Conservation (phyloP, 495 filamentous ascomycete species). For the Hypoxylon fuscum region DNA sequence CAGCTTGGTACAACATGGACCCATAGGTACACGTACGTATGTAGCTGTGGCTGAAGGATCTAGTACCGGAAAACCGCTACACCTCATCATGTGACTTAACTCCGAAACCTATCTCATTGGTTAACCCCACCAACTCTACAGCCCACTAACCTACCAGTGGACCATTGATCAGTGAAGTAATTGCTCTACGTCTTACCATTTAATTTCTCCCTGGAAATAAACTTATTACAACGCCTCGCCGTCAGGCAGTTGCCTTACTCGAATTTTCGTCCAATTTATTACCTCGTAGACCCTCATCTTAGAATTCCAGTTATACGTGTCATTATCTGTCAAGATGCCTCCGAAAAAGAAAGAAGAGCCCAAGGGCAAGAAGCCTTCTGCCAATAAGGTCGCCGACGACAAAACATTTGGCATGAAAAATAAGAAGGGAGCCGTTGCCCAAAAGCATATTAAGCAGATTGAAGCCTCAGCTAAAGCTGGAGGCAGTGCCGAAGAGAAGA, state of each 20-base stretch:
- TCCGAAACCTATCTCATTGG: constrained; percentile 13
- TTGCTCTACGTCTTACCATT: constrained; percentile 10
- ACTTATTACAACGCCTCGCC: background rate
- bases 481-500: constrained; percentile 84
- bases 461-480: constrained; percentile 72
- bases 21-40: background rate
- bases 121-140: constrained; percentile 27
- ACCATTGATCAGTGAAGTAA: constrained; percentile 15
- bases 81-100: constrained; percentile 20
- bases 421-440: constrained; percentile 92
- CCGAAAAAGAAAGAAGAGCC: constrained; percentile 84
- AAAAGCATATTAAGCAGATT: constrained; percentile 87
- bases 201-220: constrained; percentile 15
- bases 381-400: constrained; percentile 79
- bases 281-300: background rate
- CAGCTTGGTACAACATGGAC: constrained; percentile 40
- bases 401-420: constrained; percentile 99
- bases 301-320: background rate
- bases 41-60: constrained; percentile 15
- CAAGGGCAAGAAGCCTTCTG: constrained; percentile 69
- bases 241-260: background rate
- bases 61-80: constrained; percentile 10
- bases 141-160: constrained; percentile 29
- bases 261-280: background rate
- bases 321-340: constrained; percentile 72